phyloP scores from a whole-genome alignment of 768 basidiomycete species.

The Hebeloma cylindrosporum region DNA sequence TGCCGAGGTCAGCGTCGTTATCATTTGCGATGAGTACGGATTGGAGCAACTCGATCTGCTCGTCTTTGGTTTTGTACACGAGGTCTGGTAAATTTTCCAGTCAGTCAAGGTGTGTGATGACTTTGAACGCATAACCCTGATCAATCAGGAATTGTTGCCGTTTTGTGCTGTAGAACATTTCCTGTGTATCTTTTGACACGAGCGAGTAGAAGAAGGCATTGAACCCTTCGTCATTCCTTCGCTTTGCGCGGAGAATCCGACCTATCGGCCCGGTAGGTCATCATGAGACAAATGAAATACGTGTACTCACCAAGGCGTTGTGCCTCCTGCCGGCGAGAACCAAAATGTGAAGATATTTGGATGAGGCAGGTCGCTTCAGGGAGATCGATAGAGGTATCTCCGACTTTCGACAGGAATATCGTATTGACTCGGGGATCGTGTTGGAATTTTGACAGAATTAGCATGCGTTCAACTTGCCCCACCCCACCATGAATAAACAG shows the following conservation, averaged over 20 bases:
- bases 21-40: slow-evolving; percentile 91
- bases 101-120: slow-evolving; percentile 96
- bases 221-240: slow-evolving; percentile 98
- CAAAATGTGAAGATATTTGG: slow-evolving; percentile 99
- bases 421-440: slow-evolving; percentile 95
- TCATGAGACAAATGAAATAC: not conserved
- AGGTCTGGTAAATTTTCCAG: slow-evolving; percentile 82
- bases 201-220: slow-evolving; percentile 99
- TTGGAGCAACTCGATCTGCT: slow-evolving; percentile 96
- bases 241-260: slow-evolving; percentile 94
- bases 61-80: slow-evolving; percentile 87
- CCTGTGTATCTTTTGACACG: slow-evolving; percentile 98
- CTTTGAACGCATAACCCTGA: slow-evolving; percentile 99
- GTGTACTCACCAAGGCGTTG: slow-evolving; percentile 77
- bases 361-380: slow-evolving; percentile 99
- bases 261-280: slow-evolving; percentile 43
- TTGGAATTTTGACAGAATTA: slow-evolving; percentile 94
- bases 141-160: slow-evolving; percentile 98
- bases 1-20: slow-evolving; percentile 83
- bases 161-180: slow-evolving; percentile 99
- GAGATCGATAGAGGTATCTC: slow-evolving; percentile 97
- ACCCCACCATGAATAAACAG: slow-evolving; percentile 96
- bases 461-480: slow-evolving; percentile 92
- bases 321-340: slow-evolving; percentile 96
- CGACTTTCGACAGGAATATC: slow-evolving; percentile 98